Base-by-base conservation (phyloP, 805 yeast species). In the Schwanniomyces occidentalis region DNA sequence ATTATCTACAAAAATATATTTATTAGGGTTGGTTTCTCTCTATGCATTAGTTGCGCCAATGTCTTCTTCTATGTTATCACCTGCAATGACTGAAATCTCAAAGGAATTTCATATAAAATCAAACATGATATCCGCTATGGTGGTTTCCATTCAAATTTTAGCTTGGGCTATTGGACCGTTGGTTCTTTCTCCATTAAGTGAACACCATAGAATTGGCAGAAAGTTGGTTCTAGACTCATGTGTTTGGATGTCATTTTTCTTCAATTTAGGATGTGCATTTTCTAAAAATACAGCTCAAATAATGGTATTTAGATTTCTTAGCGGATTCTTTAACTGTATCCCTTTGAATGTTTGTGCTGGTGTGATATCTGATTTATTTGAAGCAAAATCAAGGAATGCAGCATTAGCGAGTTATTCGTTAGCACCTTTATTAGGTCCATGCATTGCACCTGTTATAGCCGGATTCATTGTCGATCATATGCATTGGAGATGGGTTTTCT, bases 121-220 rank as follows among this genome's bases (percentile, higher is more conserved):
- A 3, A 24, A 37, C 4, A 46, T 56, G 6, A 42, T 65, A 1
- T 27, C 44, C 16, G 48, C 71, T 2, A 47, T 65, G 37, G 57
- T 61, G 10, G 64, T 63, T 6, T 61, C 69, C 4, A 58, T 65
- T 9, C 64, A 58, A 46, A 48, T 65, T 16, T 43, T 65, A 18
- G 65, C 71, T 4, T 65, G 66, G 64, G 70, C 70, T 2, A 24
- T 65, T 7, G 70, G 70, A 2, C 71, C 71, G 2, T 48, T 65
- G 22, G 25, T 64, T 12, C 58, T 65, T 27, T 65, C 71, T 2
- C 71, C 71, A 3, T 46, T 65, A 21, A 58, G 65, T 31, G 70
- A 65, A 41, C 54, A 52, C 22, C 67, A 62, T 32, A 42, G 44
- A n/a, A 49, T 63, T 19, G 71, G 71, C 1, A 45, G 71, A 27